Conservation (phyloP, 169 alveolate species). For the Eimeria mitis region DNA sequence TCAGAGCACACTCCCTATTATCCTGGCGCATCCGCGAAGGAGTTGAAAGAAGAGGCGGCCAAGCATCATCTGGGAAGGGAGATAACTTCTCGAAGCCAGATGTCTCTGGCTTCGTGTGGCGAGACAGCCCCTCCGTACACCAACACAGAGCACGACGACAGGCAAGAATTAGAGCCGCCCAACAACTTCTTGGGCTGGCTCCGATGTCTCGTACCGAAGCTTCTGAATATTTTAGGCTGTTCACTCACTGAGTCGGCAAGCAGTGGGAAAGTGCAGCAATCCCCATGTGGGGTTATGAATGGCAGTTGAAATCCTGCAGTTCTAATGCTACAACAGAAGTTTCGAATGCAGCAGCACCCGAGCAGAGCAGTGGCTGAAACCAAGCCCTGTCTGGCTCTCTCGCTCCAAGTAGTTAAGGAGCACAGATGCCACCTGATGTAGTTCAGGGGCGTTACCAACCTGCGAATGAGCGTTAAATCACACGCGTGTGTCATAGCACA, state of each 20-base stretch:
- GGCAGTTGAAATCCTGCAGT: neutral
- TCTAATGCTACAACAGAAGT: neutral
- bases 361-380: neutral
- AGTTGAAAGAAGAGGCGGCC: neutral
- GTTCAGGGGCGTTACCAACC: neutral
- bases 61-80: neutral
- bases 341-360: neutral
- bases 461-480: neutral
- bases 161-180: neutral
- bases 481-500: neutral
- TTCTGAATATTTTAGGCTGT: neutral
- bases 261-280: neutral
- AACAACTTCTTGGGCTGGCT: slow-evolving; percentile 1
- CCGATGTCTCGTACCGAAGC: slow-evolving; percentile 11
- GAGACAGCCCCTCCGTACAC: neutral
- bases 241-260: slow-evolving; percentile 5
- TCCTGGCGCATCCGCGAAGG: neutral
- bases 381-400: neutral
- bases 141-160: neutral
- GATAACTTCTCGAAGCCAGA: neutral
- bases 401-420: neutral
- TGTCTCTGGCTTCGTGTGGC: neutral
- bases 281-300: neutral
- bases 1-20: neutral
- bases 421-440: neutral